Conservation (phyloP, 768 basidiomycete species). For the Suillus spraguei region DNA sequence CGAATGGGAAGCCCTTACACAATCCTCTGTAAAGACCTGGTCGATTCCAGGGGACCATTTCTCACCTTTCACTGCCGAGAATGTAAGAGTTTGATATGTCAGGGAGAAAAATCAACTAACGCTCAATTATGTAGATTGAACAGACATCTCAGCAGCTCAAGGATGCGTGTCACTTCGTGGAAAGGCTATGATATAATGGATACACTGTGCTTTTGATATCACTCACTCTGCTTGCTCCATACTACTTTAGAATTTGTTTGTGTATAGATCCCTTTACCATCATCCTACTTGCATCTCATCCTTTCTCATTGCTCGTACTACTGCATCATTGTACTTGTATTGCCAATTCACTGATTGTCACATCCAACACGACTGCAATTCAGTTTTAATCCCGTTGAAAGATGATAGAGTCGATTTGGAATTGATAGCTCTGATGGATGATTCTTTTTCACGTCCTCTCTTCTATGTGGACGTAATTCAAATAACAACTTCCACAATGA, state of each 20-base stretch:
- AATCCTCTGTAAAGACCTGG: constrained; percentile 40
- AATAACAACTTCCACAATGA: background rate
- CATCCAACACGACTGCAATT: background rate
- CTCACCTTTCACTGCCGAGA: constrained; percentile 48
- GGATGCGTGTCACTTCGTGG: constrained; percentile 20
- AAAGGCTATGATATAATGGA: constrained; percentile 3
- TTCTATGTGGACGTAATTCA: background rate
- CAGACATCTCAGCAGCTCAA: constrained; percentile 28
- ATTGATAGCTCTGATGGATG: background rate
- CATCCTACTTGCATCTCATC: background rate
- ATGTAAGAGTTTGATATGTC: constrained; percentile 42
- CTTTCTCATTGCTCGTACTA: background rate
- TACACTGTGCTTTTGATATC: background rate
- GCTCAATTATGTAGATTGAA: constrained; percentile 14
- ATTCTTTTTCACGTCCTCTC: background rate
- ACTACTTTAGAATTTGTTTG: background rate
- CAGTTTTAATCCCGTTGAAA: no score
- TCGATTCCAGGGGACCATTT: constrained; percentile 74
- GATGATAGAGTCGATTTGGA: no score
- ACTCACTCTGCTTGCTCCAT: background rate
- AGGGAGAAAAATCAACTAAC: background rate
- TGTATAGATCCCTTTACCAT: background rate
- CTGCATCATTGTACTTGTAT: background rate
- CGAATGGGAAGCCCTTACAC: constrained; percentile 52
- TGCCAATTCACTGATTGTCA: background rate